Base-by-base conservation (phyloP, 169 alveolate genomes). In the Theileria annulata region DNA sequence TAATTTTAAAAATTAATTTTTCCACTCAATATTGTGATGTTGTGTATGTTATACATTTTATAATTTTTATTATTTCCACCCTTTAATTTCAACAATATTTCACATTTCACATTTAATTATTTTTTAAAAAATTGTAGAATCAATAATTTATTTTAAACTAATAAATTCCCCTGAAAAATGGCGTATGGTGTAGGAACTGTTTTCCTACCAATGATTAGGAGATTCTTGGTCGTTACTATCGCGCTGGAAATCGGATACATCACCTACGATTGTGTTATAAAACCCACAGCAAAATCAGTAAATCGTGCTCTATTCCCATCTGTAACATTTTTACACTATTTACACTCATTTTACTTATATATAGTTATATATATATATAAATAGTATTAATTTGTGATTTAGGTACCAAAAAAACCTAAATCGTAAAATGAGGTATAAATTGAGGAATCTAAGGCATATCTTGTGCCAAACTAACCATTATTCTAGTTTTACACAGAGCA, bases 101-200 rank as follows among this genome's bases (percentile, higher is more conserved):
- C 13, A 3, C 0, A 10, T 59, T 59, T 28, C 13, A 3, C 3
- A 31, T 10, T 59, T 8, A 59, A 31, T 59, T 59, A 59, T 10
- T 59, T 30, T 10, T 59, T 30, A 10, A 10, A 31, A 28, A 58
- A 59, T 8, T 59, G 13, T 59, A 28, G 13, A 31, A 59, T 8
- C 42, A 28, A 0, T 59, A 28, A n/a, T 59, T 30, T 59, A 31
- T 59, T 12, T 59, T 1, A 31, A 59, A 59, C 13, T 28, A 28
- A 12, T 28, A 59, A 28, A 59, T 8, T 42, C 1, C 13, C 19
- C 13, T 42, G 28, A 28, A 75, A 54, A 56, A 84, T 84, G 90
- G 70, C 90, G 21, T 84, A 84, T 72, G 90, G 90, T n/a, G 82
- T 76, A 51, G 90, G 90, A 2, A 59, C 90, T 37, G 58, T 77